These are phyloP conservation scores for Ceratocystis ficicola DNA, from an alignment of 2,329 filamentous ascomycete genomes.

Conservation along the genomic window DNA sequence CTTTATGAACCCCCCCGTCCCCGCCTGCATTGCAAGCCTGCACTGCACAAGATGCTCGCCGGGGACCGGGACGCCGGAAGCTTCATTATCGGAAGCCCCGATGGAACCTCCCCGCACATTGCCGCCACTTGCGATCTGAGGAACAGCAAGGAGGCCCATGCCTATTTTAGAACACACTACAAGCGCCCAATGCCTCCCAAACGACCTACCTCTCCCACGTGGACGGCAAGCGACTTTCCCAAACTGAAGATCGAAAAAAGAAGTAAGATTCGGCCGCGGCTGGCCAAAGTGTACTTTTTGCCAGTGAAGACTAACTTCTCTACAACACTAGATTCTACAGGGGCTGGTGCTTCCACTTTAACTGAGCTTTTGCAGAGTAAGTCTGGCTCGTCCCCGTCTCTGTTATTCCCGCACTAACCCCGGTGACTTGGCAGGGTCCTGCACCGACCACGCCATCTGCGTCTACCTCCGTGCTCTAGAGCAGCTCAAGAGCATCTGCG, in stretches of 20 bases:
- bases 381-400: neutral
- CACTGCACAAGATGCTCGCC: constrained; percentile 16
- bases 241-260: neutral
- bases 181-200: neutral
- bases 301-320: neutral
- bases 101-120: constrained; percentile 8
- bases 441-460: constrained; percentile 24
- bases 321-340: neutral
- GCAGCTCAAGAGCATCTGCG: constrained; percentile 15
- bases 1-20: constrained; percentile 2
- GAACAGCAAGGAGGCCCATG: constrained; percentile 16
- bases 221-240: constrained; percentile 11
- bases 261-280: neutral
- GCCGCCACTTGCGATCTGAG: constrained; percentile 18
- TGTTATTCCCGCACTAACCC: constrained; percentile 6
- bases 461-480: constrained; percentile 33
- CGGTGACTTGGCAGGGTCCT: constrained; percentile 7
- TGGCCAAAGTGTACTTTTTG: neutral
- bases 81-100: constrained; percentile 20
- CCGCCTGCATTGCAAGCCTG: constrained; percentile 16
- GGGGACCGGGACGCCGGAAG: constrained; percentile 20
- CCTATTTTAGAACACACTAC: constrained; percentile 19
- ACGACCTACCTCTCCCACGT: neutral
- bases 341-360: constrained; percentile 6
- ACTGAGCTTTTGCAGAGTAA: constrained; percentile 17